A percentile compares a stretch with the other conserved stretches of the same genome.
phyloP scores from a whole-genome alignment of 768 basidiomycete species.

The Boletus rufocinnamomeus region DNA sequence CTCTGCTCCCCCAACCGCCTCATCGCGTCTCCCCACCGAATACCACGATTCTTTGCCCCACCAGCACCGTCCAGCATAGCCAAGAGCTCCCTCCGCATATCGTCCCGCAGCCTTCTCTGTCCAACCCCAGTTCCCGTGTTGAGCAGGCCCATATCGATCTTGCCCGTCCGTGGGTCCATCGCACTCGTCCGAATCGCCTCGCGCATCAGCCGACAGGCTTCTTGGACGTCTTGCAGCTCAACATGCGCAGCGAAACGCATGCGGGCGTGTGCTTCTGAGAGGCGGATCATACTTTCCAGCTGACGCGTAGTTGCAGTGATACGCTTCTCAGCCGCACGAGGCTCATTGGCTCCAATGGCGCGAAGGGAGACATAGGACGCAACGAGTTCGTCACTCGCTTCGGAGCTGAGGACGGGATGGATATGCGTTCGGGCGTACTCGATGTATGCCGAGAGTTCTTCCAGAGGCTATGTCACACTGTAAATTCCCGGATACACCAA shows the following conservation, averaged over 20 bases:
- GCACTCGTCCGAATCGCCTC: slow-evolving; percentile 94
- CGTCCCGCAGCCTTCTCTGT: slow-evolving; percentile 83
- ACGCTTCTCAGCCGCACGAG: slow-evolving; percentile 83
- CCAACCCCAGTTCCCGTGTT: slow-evolving; percentile 91
- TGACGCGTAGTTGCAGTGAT: slow-evolving; percentile 99
- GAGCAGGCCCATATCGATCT: slow-evolving; percentile 95
- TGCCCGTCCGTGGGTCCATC: slow-evolving; percentile 94
- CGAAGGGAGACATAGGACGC: slow-evolving; percentile 92
- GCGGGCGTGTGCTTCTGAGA: slow-evolving; percentile 94
- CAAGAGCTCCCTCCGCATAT: slow-evolving; percentile 83
- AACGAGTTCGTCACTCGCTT: slow-evolving; percentile 83
- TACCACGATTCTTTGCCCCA: slow-evolving; percentile 53
- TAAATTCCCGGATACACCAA: slow-evolving; percentile 9
- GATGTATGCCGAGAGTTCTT: slow-evolving; percentile 92
- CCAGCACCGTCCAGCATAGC: slow-evolving; percentile 56
- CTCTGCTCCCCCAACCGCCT: slow-evolving; percentile 82
- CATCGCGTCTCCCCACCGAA: slow-evolving; percentile 84
- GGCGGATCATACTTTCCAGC: slow-evolving; percentile 94
- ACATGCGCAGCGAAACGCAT: slow-evolving; percentile 93
- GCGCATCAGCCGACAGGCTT: slow-evolving; percentile 93
- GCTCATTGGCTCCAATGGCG: slow-evolving; percentile 81
- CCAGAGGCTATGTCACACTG: slow-evolving; percentile 62
- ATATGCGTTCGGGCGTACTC: slow-evolving; percentile 87
- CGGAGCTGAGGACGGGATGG: slow-evolving; percentile 83
- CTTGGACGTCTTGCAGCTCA: slow-evolving; percentile 82